Percentiles rank a stretch among this genome's conserved stretches.
These are phyloP conservation scores for Amaranthus palmeri DNA, from an alignment of 148 eudicot genomes.

Conservation along the genomic window DNA sequence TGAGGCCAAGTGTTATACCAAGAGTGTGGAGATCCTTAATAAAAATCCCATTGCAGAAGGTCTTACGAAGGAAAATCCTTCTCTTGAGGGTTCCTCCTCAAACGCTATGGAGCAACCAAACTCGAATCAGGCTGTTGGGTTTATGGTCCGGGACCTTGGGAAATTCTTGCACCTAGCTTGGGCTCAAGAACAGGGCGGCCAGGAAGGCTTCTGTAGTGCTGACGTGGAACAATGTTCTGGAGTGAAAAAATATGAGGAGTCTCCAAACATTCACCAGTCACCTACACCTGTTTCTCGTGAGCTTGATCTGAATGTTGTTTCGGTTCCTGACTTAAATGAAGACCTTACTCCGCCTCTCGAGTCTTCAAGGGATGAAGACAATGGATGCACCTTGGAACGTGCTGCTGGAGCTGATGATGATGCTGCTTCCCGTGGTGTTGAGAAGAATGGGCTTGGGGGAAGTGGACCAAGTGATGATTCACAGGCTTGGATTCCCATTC, in stretches of 20 bases:
- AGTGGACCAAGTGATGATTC: constrained; percentile 52
- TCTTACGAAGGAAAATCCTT: constrained; percentile 30
- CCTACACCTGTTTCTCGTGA: constrained; percentile 42
- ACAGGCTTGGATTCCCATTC: constrained; percentile 41
- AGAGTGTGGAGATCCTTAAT: constrained; percentile 52
- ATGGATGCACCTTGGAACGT: constrained; percentile 33
- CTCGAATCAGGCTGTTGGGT: constrained; percentile 37
- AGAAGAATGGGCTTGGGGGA: constrained; percentile 43
- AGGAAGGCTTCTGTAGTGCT: constrained; percentile 39
- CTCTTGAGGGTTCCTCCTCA: constrained; percentile 37
- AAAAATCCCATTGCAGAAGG: constrained; percentile 30
- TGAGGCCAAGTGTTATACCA: constrained; percentile 77
- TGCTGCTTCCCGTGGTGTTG: constrained; percentile 51
- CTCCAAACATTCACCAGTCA: constrained; percentile 34
- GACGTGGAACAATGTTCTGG: constrained; percentile 37
- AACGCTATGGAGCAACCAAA: constrained; percentile 28
- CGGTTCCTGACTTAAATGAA: constrained; percentile 88
- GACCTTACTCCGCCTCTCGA: constrained; percentile 71
- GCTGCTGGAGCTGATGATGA: constrained; percentile 52
- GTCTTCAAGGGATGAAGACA: constrained; percentile 66
- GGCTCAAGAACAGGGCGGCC: constrained; percentile 51
- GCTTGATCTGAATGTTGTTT: constrained; percentile 68
- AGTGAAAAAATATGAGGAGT: constrained; percentile 39
- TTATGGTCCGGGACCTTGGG: constrained; percentile 75
- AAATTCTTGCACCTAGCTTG: constrained; percentile 51